Evolutionary conservation across 768 basidiomycete genomes (phyloP).

Genomic region (Mycena albidolilacea): DNA sequence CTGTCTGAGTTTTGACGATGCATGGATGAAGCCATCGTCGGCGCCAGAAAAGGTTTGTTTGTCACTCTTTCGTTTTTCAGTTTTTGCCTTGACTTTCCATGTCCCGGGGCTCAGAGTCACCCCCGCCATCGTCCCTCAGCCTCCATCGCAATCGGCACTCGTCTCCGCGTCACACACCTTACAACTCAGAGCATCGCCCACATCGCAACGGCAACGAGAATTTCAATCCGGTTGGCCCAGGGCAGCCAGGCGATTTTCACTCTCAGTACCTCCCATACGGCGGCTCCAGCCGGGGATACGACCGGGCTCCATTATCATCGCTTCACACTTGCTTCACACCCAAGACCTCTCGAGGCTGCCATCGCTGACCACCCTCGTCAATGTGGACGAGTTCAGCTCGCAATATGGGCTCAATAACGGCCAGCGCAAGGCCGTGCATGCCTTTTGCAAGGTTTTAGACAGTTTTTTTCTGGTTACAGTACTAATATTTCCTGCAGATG

Average conservation of each 20-base stretch:
- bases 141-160: not conserved
- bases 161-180: not conserved
- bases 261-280: not conserved
- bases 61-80: not conserved
- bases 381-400: not conserved
- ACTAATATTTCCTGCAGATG: not conserved
- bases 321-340: not conserved
- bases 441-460: conserved; percentile 1
- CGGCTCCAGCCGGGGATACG: not conserved
- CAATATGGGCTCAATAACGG: not conserved
- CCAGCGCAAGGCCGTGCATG: not conserved
- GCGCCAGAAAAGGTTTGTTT: not conserved
- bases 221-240: not conserved
- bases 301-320: not conserved
- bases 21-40: not conserved
- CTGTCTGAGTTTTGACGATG: not conserved
- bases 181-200: not conserved
- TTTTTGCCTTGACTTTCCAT: not conserved
- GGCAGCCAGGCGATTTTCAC: not conserved
- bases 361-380: not conserved
- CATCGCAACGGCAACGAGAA: not conserved
- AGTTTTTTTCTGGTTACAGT: not conserved
- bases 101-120: not conserved
- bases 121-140: not conserved
- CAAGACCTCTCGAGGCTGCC: not conserved